Conservation (phyloP, 495 filamentous ascomycete species). For the Letharia columbiana region DNA sequence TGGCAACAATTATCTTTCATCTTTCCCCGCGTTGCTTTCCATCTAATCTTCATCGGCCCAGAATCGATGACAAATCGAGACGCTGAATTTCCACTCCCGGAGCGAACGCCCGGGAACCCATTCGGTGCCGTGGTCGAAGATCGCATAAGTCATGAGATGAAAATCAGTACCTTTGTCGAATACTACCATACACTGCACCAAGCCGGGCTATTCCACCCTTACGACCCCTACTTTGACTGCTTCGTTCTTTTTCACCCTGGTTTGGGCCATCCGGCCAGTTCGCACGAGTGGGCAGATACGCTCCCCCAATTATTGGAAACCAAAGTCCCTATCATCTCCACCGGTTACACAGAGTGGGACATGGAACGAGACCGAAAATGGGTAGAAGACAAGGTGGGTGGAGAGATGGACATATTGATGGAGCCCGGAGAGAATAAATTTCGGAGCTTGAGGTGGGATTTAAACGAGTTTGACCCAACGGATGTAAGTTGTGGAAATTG, state of each 20-base stretch:
- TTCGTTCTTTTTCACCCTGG: slow-evolving; percentile 96
- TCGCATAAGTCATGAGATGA: slow-evolving; percentile 71
- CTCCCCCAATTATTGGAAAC: slow-evolving; percentile 84
- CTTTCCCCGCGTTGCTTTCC: slow-evolving; percentile 58
- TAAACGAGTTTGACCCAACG: slow-evolving; percentile 90
- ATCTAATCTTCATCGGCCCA: slow-evolving; percentile 57
- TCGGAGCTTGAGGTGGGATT: slow-evolving; percentile 90
- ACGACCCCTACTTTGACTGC: slow-evolving; percentile 95
- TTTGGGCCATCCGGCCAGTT: slow-evolving; percentile 83
- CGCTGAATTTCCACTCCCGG: slow-evolving; percentile 80
- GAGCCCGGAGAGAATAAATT: slow-evolving; percentile 92
- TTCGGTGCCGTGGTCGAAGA: slow-evolving; percentile 91
- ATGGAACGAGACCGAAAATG: slow-evolving; percentile 86
- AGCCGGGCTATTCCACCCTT: slow-evolving; percentile 78
- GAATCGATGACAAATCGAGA: slow-evolving; percentile 90
- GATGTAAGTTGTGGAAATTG: slow-evolving; percentile 94
- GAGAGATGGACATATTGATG: slow-evolving; percentile 86
- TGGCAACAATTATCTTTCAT: slow-evolving; percentile 89
- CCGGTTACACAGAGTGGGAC: slow-evolving; percentile 91
- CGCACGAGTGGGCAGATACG: slow-evolving; percentile 87
- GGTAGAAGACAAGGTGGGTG: slow-evolving; percentile 71
- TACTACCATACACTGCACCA: slow-evolving; percentile 97
- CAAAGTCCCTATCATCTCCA: slow-evolving; percentile 86
- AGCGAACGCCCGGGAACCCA: slow-evolving; percentile 73
- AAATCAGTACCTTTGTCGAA: slow-evolving; percentile 94